Evolutionary conservation across 345 rosid genomes (phyloP).

Genomic region (Crucihimalaya himalaica): DNA sequence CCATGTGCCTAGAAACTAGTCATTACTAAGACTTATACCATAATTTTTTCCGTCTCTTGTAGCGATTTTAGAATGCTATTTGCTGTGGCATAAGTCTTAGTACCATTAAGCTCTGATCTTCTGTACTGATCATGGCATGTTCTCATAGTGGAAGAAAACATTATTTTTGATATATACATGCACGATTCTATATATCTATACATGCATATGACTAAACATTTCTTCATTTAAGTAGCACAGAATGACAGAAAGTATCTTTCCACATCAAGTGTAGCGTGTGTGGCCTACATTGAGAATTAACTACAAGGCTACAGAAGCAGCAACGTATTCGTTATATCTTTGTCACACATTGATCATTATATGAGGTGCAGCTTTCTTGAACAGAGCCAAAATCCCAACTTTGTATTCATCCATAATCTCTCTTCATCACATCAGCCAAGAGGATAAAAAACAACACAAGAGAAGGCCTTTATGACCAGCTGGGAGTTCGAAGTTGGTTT

Average conservation of each 20-base stretch:
- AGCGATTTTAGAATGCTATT: conserved; percentile 7
- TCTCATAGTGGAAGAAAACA: background rate
- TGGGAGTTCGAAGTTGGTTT: conserved; percentile 13
- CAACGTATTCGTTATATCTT: conserved; percentile 36
- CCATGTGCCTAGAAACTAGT: conserved; percentile 77
- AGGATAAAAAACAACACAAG: conserved; percentile 1
- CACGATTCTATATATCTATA: too few species aligned
- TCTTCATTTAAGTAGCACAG: conserved; percentile 21
- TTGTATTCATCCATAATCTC: conserved; percentile 18
- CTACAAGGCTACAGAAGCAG: conserved; percentile 29
- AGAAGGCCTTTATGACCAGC: background rate
- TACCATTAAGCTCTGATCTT: too few species aligned
- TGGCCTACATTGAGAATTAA: conserved; percentile 33
- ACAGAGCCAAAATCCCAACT: conserved; percentile 25
- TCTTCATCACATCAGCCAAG: conserved; percentile 15
- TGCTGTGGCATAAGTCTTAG: too few species aligned
- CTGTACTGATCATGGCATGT: conserved; percentile 15
- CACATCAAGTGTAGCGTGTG: conserved; percentile 26
- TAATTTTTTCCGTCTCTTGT: background rate
- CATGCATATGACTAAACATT: conserved; percentile 8
- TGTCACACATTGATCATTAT: conserved; percentile 27
- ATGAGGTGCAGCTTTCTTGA: conserved; percentile 30
- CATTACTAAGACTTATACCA: conserved; percentile 19
- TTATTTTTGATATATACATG: background rate
- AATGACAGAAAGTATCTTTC: conserved; percentile 6